Evolutionary conservation across 148 eudicot species (phyloP).

Genomic region (Diospyros kaki): DNA sequence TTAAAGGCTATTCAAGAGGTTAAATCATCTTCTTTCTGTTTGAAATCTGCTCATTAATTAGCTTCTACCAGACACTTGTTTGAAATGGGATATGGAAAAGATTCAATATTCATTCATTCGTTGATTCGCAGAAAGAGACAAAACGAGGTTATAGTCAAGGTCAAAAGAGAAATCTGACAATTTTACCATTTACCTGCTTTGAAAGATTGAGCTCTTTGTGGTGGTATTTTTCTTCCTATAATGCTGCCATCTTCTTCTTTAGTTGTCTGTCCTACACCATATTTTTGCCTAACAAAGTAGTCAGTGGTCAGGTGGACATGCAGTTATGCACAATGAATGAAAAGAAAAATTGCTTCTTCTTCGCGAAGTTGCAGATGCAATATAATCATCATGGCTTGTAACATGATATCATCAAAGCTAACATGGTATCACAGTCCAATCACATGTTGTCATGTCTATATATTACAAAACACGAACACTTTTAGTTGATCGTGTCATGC

Average conservation of each 20-base stretch:
- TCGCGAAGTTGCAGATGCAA: neutral
- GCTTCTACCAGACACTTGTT: neutral
- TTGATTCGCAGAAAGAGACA: too few relatives aligned
- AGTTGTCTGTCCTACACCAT: constrained; percentile 13
- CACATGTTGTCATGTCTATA: neutral
- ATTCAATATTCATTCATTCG: too few relatives aligned
- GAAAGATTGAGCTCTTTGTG: constrained; percentile 22
- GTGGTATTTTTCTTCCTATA: constrained; percentile 23
- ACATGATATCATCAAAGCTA: neutral
- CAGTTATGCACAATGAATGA: neutral
- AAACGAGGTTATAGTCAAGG: neutral
- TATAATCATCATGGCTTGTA: neutral
- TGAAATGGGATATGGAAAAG: too few relatives aligned
- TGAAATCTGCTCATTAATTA: neutral
- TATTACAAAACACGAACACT: neutral
- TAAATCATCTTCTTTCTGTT: neutral
- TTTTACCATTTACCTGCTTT: constrained; percentile 19
- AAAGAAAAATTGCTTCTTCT: neutral
- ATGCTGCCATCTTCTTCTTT: constrained; percentile 16
- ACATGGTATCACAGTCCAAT: too few relatives aligned
- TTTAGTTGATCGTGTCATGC: neutral
- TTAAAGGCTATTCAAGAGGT: neutral
- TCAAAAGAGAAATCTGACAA: neutral
- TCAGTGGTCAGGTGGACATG: neutral
- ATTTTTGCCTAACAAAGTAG: constrained; percentile 26